A percentile compares a stretch with the other conserved stretches of the same genome.
Conservation (phyloP, 2,329 filamentous ascomycete genomes). For the Alternaria sp. region DNA sequence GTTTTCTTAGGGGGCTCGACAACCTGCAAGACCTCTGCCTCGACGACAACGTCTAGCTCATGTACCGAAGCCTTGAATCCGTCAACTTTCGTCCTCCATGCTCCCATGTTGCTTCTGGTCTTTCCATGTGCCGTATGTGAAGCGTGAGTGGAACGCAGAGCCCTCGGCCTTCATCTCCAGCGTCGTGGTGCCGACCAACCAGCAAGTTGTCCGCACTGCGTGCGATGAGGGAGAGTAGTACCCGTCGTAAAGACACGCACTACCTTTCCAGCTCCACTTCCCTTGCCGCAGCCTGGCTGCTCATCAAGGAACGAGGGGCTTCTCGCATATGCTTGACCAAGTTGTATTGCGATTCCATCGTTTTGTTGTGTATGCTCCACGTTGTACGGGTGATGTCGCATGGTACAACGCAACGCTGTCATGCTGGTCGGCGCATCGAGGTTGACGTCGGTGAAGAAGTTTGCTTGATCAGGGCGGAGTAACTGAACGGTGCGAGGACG, state of each 20-base stretch:
- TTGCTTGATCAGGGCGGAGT: neutral
- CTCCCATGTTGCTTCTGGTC: neutral
- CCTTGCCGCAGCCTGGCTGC: neutral
- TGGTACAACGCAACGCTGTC: rapidly evolving
- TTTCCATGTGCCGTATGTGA: neutral
- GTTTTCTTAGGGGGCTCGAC: neutral
- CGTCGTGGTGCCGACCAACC: neutral
- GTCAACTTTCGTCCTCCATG: neutral
- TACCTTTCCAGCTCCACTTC: neutral
- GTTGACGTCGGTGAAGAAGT: neutral
- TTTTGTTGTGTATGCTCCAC: neutral
- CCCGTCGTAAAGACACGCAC: neutral
- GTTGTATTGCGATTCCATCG: neutral
- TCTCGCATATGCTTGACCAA: neutral
- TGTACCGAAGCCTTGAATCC: neutral
- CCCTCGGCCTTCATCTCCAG: neutral
- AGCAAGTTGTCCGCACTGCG: neutral
- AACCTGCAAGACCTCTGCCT: neutral
- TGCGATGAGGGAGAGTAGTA: neutral
- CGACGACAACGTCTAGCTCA: neutral
- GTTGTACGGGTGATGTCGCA: neutral
- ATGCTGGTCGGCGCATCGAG: neutral
- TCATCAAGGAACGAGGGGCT: neutral
- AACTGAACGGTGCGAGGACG: neutral
- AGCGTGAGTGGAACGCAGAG: neutral